Evolutionary conservation across 2,329 filamentous ascomycete genomes (phyloP), one percentile per base, ranked within the genome.

Genomic region (Arthrobotrys megalospora): DNA sequence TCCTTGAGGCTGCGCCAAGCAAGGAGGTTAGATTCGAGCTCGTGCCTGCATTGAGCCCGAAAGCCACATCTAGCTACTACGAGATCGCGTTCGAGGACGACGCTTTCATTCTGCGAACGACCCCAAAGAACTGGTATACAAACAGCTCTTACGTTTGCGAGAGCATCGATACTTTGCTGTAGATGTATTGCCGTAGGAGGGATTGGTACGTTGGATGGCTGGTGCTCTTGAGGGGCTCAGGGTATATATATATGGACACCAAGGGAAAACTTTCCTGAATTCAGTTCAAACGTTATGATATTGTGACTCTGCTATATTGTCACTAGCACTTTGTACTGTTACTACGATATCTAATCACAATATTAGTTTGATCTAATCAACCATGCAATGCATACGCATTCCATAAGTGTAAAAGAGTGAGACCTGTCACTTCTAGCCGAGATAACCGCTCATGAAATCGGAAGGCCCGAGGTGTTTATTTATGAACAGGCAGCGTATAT

Each of bases 1-100:
- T 78, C 62, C 12, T 68, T n/a, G 75, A 78, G 19, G 6, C 41
- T 8, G 70, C 67, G 24, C 8, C 41, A 12, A 63, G 43, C 34
- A 78, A 78, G 24, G 75, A 78, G 41, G 34, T 78, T 21, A 50
- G 38, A 19, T 53, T 78, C 53, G 62, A 71, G 34, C 62, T 78
- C 47, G 60, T 78, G 8, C 43, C 67, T 12, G 60, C 53, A 43
- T 41, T 47, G n/a, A 64, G 38, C n/a, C 52, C 71, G 43, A 10
- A 69, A 58, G 12, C 24, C 24, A 28, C 24, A 2, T 28, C 24
- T 28, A 67, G 14, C 45, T 77, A 77, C 58, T 45, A 62, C 58
- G 72, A 77, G 21, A 47, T 24, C 4, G 24, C 66, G 7, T 78
- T 78, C 28, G 53, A 67, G 11, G 67, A 68, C 45, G 75, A 36